Percentiles rank a stretch among this genome's conserved stretches.
Evolutionary conservation across 495 filamentous ascomycete species (phyloP).

Genomic region (Bryoglossum gracile): DNA sequence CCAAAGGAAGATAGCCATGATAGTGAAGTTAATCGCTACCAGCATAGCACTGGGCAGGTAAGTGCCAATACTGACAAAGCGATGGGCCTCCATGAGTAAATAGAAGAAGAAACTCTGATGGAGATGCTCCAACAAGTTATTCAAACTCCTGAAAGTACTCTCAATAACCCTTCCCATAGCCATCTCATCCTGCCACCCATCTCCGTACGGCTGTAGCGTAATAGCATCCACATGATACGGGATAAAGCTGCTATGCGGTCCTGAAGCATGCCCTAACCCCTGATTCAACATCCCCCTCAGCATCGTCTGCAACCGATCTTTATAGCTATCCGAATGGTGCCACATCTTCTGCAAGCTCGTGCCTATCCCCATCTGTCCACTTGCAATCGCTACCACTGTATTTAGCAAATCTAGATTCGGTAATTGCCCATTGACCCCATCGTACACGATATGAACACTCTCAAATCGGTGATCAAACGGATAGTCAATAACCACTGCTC

Average conservation of each 20-base stretch:
- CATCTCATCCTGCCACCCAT: conserved; percentile 98
- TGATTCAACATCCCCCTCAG: conserved; percentile 90
- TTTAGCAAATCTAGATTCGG: conserved; percentile 96
- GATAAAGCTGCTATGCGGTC: conserved; percentile 91
- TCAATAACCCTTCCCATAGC: conserved; percentile 83
- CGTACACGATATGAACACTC: conserved; percentile 83
- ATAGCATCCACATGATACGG: conserved; percentile 97
- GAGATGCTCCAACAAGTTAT: conserved; percentile 92
- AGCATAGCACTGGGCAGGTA: conserved; percentile 97
- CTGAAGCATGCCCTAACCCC: conserved; percentile 80
- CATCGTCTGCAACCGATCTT: conserved; percentile 79
- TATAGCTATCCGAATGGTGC: conserved; percentile 74
- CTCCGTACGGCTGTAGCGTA: conserved; percentile 79
- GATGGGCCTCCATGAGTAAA: conserved; percentile 77
- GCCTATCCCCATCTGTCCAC: conserved; percentile 86
- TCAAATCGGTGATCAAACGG: conserved; percentile 77
- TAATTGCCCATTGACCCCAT: conserved; percentile 92
- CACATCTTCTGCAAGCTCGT: conserved; percentile 79
- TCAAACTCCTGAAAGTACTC: conserved; percentile 81
- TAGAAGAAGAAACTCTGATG: conserved; percentile 99
- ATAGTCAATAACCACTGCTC: conserved; percentile 89
- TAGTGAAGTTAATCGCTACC: conserved; percentile 86
- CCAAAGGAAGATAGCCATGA: conserved; percentile 92
- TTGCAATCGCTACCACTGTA: conserved; percentile 79
- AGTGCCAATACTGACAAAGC: conserved; percentile 96